Base-by-base conservation (phyloP, 2,329 filamentous ascomycete species). In the Colletotrichum limetticola region DNA sequence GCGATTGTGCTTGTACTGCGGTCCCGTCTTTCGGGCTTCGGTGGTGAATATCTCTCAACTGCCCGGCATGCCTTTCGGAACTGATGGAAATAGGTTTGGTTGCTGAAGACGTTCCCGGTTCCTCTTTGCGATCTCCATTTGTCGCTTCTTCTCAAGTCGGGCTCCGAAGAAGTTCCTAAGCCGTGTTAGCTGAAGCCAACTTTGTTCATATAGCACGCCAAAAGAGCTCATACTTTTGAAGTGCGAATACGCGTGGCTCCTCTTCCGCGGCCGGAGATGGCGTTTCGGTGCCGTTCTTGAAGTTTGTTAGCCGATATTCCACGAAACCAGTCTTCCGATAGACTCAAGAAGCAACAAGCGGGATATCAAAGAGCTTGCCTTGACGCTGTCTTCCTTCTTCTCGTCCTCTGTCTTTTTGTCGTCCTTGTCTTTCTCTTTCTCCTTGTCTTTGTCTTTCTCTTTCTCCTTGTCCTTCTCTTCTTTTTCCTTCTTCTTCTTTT, bases 91-190 rank as follows among this genome's bases (percentile, higher is more conserved):
- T 72, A 93, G 90, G 30, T 88, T 90, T 1, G 95, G 94, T 79
- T 95, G 93, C 75, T 90, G 92, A 73, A 97, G 82, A 57, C 95
- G 90, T 81, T 98, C 94, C 56, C 92, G 91, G 78, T 96, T 97
- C 65, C 93, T 88, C 82, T 92, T 97, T 12, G 95, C 93, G 66
- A 92, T 87, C 79, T 97, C 94, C n/a, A 90, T 89, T 80, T 94
- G 93, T 56, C 92, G 89, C 79, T 95, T 92, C 79, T 93, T 93
- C 80, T 95, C 91, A 63, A 98, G 81, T 19, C 97, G 91, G 85
- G 95, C 94, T 77, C 96, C 93, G 80, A 95, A 97, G 82, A 99
- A 98, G 30, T 91, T 89, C 77, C 94, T 63, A 58, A 22, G 24
- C 69, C 58, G 11, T 55, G n/a, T 32, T n/a, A 53, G 46, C 11